Evolutionary conservation across 208 protist species (phyloP).

Genomic region (Strigomonas galati): DNA sequence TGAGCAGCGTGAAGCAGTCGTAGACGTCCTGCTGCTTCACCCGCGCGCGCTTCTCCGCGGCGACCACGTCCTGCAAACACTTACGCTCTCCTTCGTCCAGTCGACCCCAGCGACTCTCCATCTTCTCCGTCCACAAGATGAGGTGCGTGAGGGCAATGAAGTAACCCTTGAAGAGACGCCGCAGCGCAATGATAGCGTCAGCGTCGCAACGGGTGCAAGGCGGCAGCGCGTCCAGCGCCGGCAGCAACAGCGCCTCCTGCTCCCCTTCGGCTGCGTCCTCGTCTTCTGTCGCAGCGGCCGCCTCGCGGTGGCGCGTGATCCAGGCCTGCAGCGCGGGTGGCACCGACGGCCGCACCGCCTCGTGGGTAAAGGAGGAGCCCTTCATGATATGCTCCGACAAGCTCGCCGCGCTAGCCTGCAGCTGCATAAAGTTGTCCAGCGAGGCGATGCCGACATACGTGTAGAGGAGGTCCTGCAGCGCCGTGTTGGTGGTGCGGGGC

Average conservation of each 20-base stretch:
- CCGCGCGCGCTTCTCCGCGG: conserved; percentile 28
- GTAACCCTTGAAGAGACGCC: conserved; percentile 30
- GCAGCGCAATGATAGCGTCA: conserved; percentile 29
- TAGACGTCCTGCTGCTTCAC: conserved; percentile 36
- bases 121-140: conserved; percentile 22
- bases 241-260: conserved; percentile 23
- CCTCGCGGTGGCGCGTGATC: conserved; percentile 17
- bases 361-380: conserved; percentile 46
- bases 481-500: conserved; percentile 20
- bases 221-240: conserved; percentile 38
- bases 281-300: neutral
- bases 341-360: conserved; percentile 41
- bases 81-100: conserved; percentile 35
- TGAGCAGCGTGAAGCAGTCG: conserved; percentile 47
- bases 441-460: conserved; percentile 59
- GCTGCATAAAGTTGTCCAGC: conserved; percentile 27
- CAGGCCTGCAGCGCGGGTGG: conserved; percentile 34
- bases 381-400: conserved; percentile 35
- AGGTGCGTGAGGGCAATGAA: conserved; percentile 26
- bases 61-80: conserved; percentile 42
- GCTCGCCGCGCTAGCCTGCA: conserved; percentile 38
- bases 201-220: conserved; percentile 30
- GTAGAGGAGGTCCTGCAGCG: conserved; percentile 57
- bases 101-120: conserved; percentile 43
- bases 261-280: neutral